Conservation (phyloP, 176 grass and related monocot genomes). For the Paspalum notatum region DNA sequence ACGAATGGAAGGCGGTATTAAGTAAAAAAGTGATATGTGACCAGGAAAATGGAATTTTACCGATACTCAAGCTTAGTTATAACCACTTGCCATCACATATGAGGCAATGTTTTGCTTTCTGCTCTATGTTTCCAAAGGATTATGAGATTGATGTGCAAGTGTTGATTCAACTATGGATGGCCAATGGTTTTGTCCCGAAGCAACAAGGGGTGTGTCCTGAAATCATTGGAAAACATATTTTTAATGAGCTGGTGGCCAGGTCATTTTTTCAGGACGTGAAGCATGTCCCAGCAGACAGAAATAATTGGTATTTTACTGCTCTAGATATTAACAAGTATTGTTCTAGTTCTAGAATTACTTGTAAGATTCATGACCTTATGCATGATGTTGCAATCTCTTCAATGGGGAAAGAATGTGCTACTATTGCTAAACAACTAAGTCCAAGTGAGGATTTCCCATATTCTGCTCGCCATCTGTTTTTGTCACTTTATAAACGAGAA, state of each 20-base stretch:
- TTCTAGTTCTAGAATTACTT: not conserved
- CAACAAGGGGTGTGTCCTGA: not conserved
- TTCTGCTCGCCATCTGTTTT: not conserved
- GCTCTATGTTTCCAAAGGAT: conserved; percentile 32
- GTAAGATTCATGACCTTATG: conserved; percentile 41
- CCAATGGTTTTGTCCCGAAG: not conserved
- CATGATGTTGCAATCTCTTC: conserved; percentile 32
- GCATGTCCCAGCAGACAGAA: no score
- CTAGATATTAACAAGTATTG: no score
- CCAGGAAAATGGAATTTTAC: not conserved
- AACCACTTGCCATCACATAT: not conserved
- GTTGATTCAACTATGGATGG: conserved; percentile 39
- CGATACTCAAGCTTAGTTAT: not conserved
- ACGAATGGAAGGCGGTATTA: not conserved
- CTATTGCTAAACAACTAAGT: not conserved
- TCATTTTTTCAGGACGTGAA: conserved; percentile 36
- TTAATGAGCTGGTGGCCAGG: not conserved
- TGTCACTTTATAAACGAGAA: not conserved
- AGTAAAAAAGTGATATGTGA: not conserved
- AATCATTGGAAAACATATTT: not conserved
- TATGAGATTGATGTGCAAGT: conserved; percentile 7
- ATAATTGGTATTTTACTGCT: no score
- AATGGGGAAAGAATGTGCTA: conserved; percentile 1
- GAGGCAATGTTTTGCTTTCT: conserved; percentile 34
- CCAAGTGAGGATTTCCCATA: not conserved